phyloP scores from a whole-genome alignment of 2,329 filamentous ascomycete genomes.

The Nannizziopsis barbatae region DNA sequence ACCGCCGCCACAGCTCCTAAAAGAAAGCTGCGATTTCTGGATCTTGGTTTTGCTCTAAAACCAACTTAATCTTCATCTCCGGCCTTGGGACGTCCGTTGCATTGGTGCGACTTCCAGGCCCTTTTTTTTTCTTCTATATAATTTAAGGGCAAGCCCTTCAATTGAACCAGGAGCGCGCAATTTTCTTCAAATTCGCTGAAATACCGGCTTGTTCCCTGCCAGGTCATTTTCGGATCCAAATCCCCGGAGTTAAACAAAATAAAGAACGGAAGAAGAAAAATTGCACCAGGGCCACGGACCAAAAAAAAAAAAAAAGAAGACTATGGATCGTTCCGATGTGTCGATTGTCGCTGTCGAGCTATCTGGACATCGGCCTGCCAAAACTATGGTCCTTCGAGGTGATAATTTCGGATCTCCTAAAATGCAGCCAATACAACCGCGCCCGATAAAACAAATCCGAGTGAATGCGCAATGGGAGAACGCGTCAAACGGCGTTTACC shows the following conservation, averaged over 20 bases:
- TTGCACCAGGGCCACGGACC: neutral
- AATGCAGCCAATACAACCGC: constrained; percentile 1
- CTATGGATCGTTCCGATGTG: constrained; percentile 3
- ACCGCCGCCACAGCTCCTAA: too few relatives aligned
- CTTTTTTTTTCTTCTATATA: constrained; percentile 3
- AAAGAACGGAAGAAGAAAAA: neutral
- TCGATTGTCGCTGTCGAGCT: constrained; percentile 6
- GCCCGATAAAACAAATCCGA: neutral
- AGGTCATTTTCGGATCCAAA: neutral
- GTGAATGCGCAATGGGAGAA: constrained; percentile 7
- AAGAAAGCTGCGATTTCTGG: too few relatives aligned
- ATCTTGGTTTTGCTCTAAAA: neutral
- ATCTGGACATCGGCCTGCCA: neutral
- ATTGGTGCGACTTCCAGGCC: constrained; percentile 7
- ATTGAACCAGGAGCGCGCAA: neutral
- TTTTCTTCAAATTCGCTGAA: neutral
- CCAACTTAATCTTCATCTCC: neutral
- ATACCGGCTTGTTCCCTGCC: neutral
- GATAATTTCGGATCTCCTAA: constrained; percentile 1
- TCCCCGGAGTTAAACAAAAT: neutral
- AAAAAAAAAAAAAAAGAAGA: neutral
- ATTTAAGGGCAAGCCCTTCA: neutral
- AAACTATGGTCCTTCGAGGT: constrained; percentile 7
- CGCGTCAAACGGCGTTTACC: neutral
- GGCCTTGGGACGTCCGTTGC: constrained; percentile 2